Evolutionary conservation across 306 rosid species (phyloP), one percentile per base, ranked within the genome.

Genomic region (Sechiopsis laciniata): DNA sequence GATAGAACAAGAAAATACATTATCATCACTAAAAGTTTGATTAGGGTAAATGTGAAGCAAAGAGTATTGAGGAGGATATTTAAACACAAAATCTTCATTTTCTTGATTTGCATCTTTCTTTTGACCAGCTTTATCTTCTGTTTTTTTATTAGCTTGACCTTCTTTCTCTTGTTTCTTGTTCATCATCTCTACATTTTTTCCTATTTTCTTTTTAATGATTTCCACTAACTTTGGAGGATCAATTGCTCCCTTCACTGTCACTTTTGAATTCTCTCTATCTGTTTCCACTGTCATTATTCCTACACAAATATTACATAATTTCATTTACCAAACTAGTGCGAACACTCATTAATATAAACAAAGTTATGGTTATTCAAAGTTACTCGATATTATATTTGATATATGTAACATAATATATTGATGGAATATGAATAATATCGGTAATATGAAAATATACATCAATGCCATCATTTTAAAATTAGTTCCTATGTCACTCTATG

Each of bases 1-100:
- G 13, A 88, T 63, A 14, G 89, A 82, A 71, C 99, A 91, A 67
- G 99, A 76, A 74, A 67, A 75, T 4, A 82, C 90, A 19, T 94
- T 87, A 53, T 94, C 97, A 74, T 94, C 99, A n/a, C 79, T 85
- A 29, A 91, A 89, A 14, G 48, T 83, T 59, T 89, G 90, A 67
- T 17, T 9, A 5, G 85, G 90, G 74, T 82, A 84, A 50, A 77
- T 24, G 68, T 81, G 72, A 10, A 79, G 82, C 11, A 81, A 45
- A 21, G 89, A 77, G 62, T 83, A 88, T n/a, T 88, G 90, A 55
- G 90, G 83, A 78, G 89, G 87, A 76, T 78, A 85, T n/a, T 80
- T 65, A 15, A 75, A 86, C 13, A 51, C 7, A 6, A 56, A 26
- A 6, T 21, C 1, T 3, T 40, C 62, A 2, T 20, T 29, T 14